Percentiles rank a stretch among this genome's conserved stretches.
Evolutionary conservation across 805 yeast genomes (phyloP).

Genomic region (Phaffomyces antillensis): DNA sequence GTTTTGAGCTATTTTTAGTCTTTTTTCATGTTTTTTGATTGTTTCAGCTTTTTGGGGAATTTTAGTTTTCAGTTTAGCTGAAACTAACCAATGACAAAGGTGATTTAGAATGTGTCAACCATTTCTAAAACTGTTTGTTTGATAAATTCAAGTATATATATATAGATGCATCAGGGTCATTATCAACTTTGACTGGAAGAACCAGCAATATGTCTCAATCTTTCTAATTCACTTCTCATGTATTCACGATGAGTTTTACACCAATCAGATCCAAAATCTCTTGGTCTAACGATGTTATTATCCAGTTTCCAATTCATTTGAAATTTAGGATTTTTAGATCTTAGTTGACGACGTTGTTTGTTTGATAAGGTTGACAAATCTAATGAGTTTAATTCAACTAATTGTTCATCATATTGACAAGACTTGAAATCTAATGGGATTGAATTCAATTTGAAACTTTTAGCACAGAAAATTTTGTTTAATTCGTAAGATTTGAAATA

Average conservation of each 20-base stretch:
- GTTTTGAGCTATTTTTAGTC: no score
- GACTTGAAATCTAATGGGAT: neutral
- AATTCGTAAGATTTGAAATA: neutral
- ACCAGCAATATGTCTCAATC: slow-evolving; percentile 6
- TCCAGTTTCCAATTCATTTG: slow-evolving; percentile 3
- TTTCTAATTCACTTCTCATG: slow-evolving; percentile 5
- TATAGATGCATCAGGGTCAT: no score
- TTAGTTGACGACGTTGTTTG: neutral
- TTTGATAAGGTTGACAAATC: neutral
- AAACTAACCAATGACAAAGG: no score
- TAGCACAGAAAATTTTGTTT: neutral
- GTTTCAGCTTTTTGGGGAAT: no score
- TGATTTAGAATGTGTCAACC: no score
- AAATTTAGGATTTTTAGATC: neutral
- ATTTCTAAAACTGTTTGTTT: neutral
- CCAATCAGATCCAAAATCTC: slow-evolving; percentile 10
- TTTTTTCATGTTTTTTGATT: no score
- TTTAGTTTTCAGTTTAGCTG: no score
- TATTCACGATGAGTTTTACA: neutral
- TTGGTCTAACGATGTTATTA: neutral
- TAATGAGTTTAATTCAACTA: neutral
- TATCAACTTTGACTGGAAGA: neutral
- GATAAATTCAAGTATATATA: no score
- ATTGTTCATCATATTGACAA: neutral
- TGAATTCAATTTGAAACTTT: neutral